Percentiles rank a stretch among this genome's conserved stretches.
These are phyloP conservation scores for Goniomonas avonlea DNA, from an alignment of 78 protist species.

Conservation along the genomic window DNA sequence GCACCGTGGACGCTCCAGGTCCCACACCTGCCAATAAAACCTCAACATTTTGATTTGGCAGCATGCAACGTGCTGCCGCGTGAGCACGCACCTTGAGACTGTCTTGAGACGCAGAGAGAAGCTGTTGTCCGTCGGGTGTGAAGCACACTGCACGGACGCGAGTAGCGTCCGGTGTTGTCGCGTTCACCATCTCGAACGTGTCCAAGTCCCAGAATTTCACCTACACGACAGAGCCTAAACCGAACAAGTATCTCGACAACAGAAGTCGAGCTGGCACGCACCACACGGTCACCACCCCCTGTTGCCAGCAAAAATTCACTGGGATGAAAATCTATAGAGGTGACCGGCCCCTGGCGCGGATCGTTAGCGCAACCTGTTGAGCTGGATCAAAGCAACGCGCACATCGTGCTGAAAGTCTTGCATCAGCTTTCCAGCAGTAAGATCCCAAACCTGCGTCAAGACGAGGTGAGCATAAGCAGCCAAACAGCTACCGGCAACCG, in stretches of 20 bases:
- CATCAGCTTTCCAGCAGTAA: constrained; percentile 40
- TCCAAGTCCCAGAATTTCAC: constrained; percentile 41
- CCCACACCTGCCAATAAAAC: neutral
- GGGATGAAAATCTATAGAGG: constrained; percentile 41
- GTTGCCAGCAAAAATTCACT: neutral
- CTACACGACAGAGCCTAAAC: too few species aligned
- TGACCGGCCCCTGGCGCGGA: neutral
- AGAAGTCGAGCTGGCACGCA: constrained; percentile 23
- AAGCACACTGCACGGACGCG: neutral
- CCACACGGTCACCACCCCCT: neutral
- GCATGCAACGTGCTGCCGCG: constrained; percentile 1
- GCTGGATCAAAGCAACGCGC: too few species aligned
- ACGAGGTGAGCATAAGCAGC: neutral
- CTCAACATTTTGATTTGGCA: too few species aligned
- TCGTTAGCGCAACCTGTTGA: too few species aligned
- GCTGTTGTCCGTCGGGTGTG: neutral
- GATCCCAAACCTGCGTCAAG: constrained; percentile 36
- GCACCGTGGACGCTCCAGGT: constrained; percentile 6
- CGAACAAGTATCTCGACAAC: constrained; percentile 4
- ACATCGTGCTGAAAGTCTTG: neutral
- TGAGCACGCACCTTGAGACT: too few species aligned
- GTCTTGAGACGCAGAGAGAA: neutral
- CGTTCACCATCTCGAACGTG: neutral
- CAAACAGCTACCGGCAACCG: neutral
- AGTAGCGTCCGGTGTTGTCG: neutral